phyloP scores from a whole-genome alignment of 345 rosid species.

The Salix arbutifolia region DNA sequence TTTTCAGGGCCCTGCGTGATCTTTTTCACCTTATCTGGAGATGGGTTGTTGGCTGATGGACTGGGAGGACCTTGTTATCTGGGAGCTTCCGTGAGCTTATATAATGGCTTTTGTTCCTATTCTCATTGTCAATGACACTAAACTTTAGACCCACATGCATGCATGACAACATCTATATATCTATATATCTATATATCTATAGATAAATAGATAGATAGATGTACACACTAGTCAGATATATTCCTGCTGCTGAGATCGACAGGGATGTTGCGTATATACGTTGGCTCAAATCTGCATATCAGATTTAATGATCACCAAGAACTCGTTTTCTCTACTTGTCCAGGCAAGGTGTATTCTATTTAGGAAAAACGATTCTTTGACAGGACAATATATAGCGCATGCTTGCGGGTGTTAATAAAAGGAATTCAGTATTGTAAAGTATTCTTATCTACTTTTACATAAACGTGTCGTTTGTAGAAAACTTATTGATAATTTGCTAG shows the following conservation, averaged over 20 bases:
- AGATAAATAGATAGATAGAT: background rate
- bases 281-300: too few relatives aligned
- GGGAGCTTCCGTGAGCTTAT: background rate
- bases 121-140: background rate
- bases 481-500: too few relatives aligned
- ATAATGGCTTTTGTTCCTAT: background rate
- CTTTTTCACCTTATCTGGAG: background rate
- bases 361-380: too few relatives aligned
- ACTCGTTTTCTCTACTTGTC: background rate
- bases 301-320: too few relatives aligned
- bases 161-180: background rate
- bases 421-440: too few relatives aligned
- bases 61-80: background rate
- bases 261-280: background rate
- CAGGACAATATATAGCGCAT: too few relatives aligned
- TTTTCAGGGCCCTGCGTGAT: background rate
- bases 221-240: background rate
- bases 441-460: too few relatives aligned
- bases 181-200: too few relatives aligned
- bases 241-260: background rate
- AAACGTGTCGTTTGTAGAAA: too few relatives aligned
- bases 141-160: slow-evolving; percentile 10
- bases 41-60: slow-evolving; percentile 14
- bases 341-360: background rate
- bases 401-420: too few relatives aligned